Conservation (phyloP, 805 yeast genomes). For the Cyberlindnera amylophila region DNA sequence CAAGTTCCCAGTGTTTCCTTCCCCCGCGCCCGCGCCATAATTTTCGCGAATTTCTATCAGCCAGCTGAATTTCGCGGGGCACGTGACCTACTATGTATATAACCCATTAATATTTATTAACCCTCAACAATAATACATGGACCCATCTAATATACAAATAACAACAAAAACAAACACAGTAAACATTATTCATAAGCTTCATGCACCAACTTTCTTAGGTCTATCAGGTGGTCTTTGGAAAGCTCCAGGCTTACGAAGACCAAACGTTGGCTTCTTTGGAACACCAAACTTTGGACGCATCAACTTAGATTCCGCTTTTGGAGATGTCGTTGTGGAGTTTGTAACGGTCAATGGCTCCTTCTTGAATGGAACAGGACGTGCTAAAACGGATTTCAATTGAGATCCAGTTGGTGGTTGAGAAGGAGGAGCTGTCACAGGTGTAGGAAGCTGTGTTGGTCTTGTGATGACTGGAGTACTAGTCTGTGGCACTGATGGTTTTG, state of each 20-base stretch:
- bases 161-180: background rate
- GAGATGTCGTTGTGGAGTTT: background rate
- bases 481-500: constrained; percentile 1
- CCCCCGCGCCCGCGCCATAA: too few species aligned
- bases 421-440: background rate
- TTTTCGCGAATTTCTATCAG: too few species aligned
- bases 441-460: too few species aligned
- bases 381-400: background rate
- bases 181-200: background rate
- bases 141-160: constrained; percentile 2
- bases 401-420: constrained; percentile 1
- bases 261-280: constrained; percentile 25
- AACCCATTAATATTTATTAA: background rate
- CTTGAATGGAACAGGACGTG: constrained; percentile 14
- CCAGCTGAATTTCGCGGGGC: background rate
- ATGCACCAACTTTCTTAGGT: constrained; percentile 22
- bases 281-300: constrained; percentile 27
- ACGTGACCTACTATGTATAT: too few species aligned
- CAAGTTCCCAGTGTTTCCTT: too few species aligned
- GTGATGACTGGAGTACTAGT: background rate
- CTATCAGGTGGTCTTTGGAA: constrained; percentile 27
- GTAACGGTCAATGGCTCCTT: constrained; percentile 4
- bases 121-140: background rate
- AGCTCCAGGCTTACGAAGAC: constrained; percentile 29
- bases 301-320: constrained; percentile 12